Conservation (phyloP, 2,329 filamentous ascomycete genomes). For the Aspergillus transmontanensis region DNA sequence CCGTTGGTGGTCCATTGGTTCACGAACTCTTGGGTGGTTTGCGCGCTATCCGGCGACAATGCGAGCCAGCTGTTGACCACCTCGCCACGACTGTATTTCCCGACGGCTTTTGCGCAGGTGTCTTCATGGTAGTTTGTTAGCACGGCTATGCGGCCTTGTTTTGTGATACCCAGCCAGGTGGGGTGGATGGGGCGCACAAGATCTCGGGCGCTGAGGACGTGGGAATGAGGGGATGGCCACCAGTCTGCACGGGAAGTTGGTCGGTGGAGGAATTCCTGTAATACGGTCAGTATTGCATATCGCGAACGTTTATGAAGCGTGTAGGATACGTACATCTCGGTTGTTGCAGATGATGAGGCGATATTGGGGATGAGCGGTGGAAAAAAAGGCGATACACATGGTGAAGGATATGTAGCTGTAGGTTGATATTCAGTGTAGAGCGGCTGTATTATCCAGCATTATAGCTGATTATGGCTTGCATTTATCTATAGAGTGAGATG, state of each 20-base stretch:
- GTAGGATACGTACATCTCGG: constrained; percentile 6
- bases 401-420: not conserved
- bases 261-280: constrained; percentile 59
- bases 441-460: not conserved
- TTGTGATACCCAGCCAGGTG: constrained; percentile 64
- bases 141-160: constrained; percentile 59
- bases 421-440: not conserved
- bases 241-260: constrained; percentile 59
- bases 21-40: constrained; percentile 52
- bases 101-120: constrained; percentile 44
- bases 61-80: constrained; percentile 61
- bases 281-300: not conserved
- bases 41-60: constrained; percentile 37
- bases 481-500: not conserved
- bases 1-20: constrained; percentile 53
- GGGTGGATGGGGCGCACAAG: constrained; percentile 59
- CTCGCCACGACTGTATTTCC: constrained; percentile 53
- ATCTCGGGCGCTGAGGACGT: constrained; percentile 62
- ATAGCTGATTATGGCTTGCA: not conserved
- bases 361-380: constrained; percentile 14
- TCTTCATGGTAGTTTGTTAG: constrained; percentile 64
- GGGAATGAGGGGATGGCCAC: constrained; percentile 56
- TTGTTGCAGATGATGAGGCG: constrained; percentile 15
- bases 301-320: not conserved
- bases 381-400: constrained; percentile 17